A percentile compares a stretch with the other conserved stretches of the same genome.
phyloP scores from a whole-genome alignment of 2,329 filamentous ascomycete species.

The Stachybotrys echinatus region DNA sequence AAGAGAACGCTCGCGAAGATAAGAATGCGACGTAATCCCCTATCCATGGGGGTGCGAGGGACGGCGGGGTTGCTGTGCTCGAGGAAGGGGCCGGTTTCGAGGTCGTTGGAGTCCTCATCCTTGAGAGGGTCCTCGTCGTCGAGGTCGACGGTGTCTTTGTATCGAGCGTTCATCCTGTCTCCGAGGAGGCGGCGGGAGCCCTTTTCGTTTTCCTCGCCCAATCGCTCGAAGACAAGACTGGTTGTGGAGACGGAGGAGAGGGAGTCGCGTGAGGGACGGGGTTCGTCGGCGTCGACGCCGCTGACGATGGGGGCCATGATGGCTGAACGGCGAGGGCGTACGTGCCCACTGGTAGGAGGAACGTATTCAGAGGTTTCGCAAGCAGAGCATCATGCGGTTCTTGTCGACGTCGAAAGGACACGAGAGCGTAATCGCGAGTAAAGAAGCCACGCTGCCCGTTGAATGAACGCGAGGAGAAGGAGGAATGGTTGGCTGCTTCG shows the following conservation, averaged over 20 bases:
- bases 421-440: no score
- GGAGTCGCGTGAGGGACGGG: conserved; percentile 47
- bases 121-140: conserved; percentile 38
- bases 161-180: conserved; percentile 6
- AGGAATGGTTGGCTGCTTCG: neutral
- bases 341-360: no score
- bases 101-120: conserved; percentile 26
- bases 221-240: conserved; percentile 74
- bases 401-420: no score
- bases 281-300: conserved; percentile 10
- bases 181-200: conserved; percentile 13
- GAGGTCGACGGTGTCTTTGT: conserved; percentile 26
- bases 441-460: no score
- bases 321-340: neutral
- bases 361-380: no score
- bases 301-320: conserved; percentile 13
- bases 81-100: conserved; percentile 51
- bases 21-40: conserved; percentile 56
- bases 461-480: no score
- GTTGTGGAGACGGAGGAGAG: conserved; percentile 77
- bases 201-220: conserved; percentile 51
- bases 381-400: conserved; percentile 7
- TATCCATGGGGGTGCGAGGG: conserved; percentile 56
- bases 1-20: conserved; percentile 58
- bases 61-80: conserved; percentile 23